Conservation (phyloP, 1,284 basidiomycete genomes). For the Pascua guehoae region DNA sequence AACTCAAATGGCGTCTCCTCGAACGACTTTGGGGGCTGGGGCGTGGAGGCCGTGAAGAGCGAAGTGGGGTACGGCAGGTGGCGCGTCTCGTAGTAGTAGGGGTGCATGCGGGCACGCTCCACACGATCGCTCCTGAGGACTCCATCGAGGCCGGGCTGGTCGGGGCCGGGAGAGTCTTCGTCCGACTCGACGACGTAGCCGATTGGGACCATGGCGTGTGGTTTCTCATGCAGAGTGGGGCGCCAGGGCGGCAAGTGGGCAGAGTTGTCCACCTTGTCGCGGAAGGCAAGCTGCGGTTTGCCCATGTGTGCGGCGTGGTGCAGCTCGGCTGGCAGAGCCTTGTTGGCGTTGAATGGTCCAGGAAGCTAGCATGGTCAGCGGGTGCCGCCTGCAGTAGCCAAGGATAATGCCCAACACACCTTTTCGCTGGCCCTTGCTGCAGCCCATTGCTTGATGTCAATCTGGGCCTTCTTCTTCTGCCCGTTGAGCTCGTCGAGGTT, state of each 20-base stretch:
- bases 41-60: conserved; percentile 60
- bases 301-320: conserved; percentile 65
- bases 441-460: conserved; percentile 30
- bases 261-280: conserved; percentile 58
- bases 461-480: conserved; percentile 58
- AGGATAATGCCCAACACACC: conserved; percentile 10
- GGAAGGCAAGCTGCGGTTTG: conserved; percentile 77
- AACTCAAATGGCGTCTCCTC: conserved; percentile 69
- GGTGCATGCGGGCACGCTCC: conserved; percentile 53
- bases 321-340: conserved; percentile 49
- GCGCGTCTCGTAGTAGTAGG: conserved; percentile 75
- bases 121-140: neutral
- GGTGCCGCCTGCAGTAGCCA: neutral
- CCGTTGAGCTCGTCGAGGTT: conserved; percentile 76
- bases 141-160: neutral
- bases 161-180: conserved; percentile 5
- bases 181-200: conserved; percentile 46
- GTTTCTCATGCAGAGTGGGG: conserved; percentile 61
- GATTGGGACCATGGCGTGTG: conserved; percentile 72
- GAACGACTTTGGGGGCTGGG: conserved; percentile 57
- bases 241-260: conserved; percentile 57
- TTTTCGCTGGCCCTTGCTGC: conserved; percentile 27
- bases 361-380: conserved; percentile 23
- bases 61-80: conserved; percentile 66
- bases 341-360: conserved; percentile 27